phyloP scores from a whole-genome alignment of 306 rosid genomes.

The Rosa multiflora region DNA sequence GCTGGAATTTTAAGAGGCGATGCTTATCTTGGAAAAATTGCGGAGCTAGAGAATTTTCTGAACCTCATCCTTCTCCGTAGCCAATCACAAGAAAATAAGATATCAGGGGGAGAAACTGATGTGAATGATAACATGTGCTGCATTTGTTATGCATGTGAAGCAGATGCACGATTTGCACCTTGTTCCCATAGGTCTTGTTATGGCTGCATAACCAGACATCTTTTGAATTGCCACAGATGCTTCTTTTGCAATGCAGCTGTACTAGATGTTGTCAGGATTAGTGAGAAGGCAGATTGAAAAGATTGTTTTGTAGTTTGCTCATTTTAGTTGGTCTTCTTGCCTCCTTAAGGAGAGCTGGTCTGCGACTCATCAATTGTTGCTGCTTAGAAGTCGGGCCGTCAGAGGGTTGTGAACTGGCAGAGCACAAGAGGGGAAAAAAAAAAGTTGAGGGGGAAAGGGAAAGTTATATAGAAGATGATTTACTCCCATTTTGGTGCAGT shows the following conservation, averaged over 20 bases:
- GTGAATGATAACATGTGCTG: conserved; percentile 69
- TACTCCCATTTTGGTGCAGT: conserved; percentile 6
- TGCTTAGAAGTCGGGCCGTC: conserved; percentile 15
- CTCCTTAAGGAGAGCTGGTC: conserved; percentile 23
- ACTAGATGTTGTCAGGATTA: conserved; percentile 49
- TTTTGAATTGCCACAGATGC: conserved; percentile 94
- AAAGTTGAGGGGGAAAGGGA: not conserved
- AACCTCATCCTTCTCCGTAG: conserved; percentile 63
- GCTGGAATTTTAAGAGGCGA: conserved; percentile 67
- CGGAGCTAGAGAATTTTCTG: conserved; percentile 70
- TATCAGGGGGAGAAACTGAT: conserved; percentile 40
- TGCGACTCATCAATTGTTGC: not conserved
- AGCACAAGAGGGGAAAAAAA: not conserved
- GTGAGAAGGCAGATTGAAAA: conserved; percentile 39
- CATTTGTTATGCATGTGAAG: conserved; percentile 76
- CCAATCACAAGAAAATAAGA: conserved; percentile 38
- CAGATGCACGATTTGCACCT: conserved; percentile 70
- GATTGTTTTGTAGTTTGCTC: not conserved
- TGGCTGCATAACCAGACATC: conserved; percentile 95
- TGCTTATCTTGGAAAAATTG: conserved; percentile 47
- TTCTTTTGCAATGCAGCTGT: conserved; percentile 96
- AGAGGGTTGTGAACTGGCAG: conserved; percentile 24
- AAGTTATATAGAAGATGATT: conserved; percentile 11
- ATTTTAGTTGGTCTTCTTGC: not conserved
- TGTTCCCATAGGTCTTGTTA: conserved; percentile 88